A percentile compares a stretch with the other conserved stretches of the same genome.
Conservation (phyloP, 495 filamentous ascomycete species). For the Aspergillus heteromorphus region DNA sequence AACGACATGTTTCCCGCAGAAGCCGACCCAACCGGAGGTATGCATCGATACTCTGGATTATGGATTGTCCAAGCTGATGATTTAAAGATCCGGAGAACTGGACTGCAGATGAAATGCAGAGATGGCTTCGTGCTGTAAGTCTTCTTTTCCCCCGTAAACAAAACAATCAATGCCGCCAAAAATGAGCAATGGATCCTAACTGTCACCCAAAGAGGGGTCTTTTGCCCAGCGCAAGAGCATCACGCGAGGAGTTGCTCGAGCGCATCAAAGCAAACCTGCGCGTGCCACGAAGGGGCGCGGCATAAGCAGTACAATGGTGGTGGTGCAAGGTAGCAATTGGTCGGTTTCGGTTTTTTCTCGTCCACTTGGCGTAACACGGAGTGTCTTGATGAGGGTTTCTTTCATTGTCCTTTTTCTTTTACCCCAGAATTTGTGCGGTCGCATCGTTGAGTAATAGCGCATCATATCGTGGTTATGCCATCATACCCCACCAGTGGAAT, state of each 20-base stretch:
- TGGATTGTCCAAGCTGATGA: constrained; percentile 9
- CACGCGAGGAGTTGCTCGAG: constrained; percentile 71
- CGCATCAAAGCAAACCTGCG: constrained; percentile 76
- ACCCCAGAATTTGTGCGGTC: not conserved
- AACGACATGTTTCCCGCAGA: constrained; percentile 69
- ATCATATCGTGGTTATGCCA: constrained; percentile 6
- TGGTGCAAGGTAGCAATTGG: not conserved
- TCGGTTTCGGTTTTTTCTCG: not conserved
- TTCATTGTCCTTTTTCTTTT: not conserved
- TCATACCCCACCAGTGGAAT: constrained; percentile 5
- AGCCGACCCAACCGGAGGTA: constrained; percentile 71
- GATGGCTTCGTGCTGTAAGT: constrained; percentile 74
- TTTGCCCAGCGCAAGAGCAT: constrained; percentile 58
- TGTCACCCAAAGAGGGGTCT: constrained; percentile 58
- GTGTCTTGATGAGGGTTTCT: not conserved
- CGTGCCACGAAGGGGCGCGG: constrained; percentile 26
- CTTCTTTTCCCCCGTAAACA: constrained; percentile 6
- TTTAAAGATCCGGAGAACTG: constrained; percentile 59
- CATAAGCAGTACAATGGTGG: not conserved
- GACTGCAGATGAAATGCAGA: constrained; percentile 64
- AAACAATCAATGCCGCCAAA: not conserved
- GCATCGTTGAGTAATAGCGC: constrained; percentile 1
- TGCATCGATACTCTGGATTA: constrained; percentile 4
- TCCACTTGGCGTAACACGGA: not conserved
- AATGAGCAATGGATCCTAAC: constrained; percentile 6